Conservation (phyloP, 768 basidiomycete genomes). For the Termitomyces sp. region DNA sequence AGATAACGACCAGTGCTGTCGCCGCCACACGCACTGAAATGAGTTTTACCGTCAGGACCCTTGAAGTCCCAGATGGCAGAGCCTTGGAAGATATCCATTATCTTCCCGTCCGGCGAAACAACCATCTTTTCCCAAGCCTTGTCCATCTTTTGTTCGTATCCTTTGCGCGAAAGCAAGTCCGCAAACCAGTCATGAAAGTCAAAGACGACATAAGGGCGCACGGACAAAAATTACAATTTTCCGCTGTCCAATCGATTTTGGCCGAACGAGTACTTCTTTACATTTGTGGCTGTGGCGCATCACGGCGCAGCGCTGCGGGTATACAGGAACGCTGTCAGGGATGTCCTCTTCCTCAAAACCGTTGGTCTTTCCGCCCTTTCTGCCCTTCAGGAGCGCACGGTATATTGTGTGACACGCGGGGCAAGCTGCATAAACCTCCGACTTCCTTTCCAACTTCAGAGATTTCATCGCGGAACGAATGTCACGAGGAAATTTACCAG, state of each 20-base stretch:
- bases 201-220: constrained; percentile 16
- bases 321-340: too few species aligned
- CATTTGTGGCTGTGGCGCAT: too few species aligned
- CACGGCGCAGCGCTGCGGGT: too few species aligned
- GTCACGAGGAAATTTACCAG: background rate
- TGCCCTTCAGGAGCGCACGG: too few species aligned
- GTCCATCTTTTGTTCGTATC: constrained; percentile 20
- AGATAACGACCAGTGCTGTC: background rate
- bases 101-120: background rate
- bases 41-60: background rate
- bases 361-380: too few species aligned
- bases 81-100: background rate
- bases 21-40: background rate
- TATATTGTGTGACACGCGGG: too few species aligned
- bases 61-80: background rate
- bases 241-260: too few species aligned
- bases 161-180: constrained; percentile 14
- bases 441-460: background rate
- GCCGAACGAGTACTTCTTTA: constrained; percentile 10
- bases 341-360: too few species aligned
- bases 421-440: too few species aligned
- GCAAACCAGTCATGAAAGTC: constrained; percentile 23
- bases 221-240: too few species aligned
- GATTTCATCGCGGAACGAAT: background rate
- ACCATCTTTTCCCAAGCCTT: background rate